Conservation (phyloP, 139 green algal species). For the Chlorella sp. region DNA sequence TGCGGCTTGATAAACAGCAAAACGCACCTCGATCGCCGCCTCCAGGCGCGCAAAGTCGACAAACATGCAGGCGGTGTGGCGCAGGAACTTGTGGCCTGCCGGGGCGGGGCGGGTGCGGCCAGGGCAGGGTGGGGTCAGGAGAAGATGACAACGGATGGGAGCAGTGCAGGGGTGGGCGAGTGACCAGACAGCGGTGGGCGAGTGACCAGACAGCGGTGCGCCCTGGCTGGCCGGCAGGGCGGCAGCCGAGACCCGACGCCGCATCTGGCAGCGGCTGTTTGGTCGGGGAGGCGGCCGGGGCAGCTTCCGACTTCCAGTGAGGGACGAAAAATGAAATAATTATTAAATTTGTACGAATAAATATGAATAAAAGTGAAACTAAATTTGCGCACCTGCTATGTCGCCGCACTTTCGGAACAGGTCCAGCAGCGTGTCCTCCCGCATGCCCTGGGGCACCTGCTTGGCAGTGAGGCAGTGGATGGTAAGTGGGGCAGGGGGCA, state of each 20-base stretch:
- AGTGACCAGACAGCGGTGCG: conserved; percentile 1
- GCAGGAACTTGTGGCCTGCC: conserved; percentile 45
- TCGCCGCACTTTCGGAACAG: conserved; percentile 37
- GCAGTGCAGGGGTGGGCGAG: too few relatives aligned
- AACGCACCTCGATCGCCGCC: conserved; percentile 38
- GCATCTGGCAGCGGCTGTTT: too few relatives aligned
- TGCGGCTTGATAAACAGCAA: too few relatives aligned
- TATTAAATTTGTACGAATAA: too few relatives aligned
- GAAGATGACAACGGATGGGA: too few relatives aligned
- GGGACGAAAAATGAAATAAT: too few relatives aligned
- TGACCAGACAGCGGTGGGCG: conserved; percentile 1
- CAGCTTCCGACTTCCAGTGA: too few relatives aligned
- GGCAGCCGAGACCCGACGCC: too few relatives aligned
- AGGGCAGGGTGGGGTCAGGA: too few relatives aligned
- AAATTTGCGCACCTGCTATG: background rate
- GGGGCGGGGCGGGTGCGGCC: background rate
- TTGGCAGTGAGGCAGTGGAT: background rate
- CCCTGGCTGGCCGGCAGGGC: too few relatives aligned
- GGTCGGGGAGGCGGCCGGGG: too few relatives aligned
- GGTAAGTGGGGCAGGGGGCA: background rate
- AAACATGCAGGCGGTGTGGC: conserved; percentile 53
- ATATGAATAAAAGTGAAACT: background rate
- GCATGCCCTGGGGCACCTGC: conserved; percentile 26
- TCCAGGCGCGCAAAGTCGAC: conserved; percentile 45
- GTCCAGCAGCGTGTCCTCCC: conserved; percentile 42